Conservation (phyloP, 441 rosid species). For the Populus tomentosa region DNA sequence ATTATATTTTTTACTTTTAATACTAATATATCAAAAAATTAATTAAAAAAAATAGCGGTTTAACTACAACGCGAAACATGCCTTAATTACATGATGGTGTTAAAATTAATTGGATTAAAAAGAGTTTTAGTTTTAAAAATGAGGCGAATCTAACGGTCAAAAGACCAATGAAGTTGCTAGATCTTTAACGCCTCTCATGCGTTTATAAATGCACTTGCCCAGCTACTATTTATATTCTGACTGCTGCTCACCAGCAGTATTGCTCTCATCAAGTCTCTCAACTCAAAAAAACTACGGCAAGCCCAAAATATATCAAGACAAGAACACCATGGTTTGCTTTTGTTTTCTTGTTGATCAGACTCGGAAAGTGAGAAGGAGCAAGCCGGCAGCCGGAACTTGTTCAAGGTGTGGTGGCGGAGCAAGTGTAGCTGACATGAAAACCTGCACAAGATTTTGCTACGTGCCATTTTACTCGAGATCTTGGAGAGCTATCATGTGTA, state of each 20-base stretch:
- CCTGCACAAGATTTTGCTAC: constrained; percentile 65
- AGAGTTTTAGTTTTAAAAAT: background rate
- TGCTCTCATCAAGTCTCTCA: background rate
- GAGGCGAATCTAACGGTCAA: background rate
- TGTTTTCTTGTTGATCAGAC: constrained; percentile 89
- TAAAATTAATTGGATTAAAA: no score
- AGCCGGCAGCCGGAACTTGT: constrained; percentile 87
- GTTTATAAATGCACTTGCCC: background rate
- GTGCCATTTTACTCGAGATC: constrained; percentile 80
- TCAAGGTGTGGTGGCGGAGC: constrained; percentile 90
- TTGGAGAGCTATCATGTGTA: constrained; percentile 79
- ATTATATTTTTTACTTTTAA: no score
- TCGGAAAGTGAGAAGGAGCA: constrained; percentile 56
- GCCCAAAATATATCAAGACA: background rate
- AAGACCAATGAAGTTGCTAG: constrained; percentile 5
- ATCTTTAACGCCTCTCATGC: constrained; percentile 9
- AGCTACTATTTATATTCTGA: background rate
- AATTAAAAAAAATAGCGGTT: no score
- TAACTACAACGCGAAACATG: no score
- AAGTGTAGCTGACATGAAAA: constrained; percentile 87
- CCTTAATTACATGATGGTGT: no score
- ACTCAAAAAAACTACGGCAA: background rate
- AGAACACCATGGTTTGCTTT: constrained; percentile 49
- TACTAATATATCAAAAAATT: no score
- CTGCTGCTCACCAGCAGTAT: background rate